Percentiles rank a stretch among this genome's conserved stretches.
Conservation (phyloP, 805 yeast species). For the Saccharomycopsis capsularis region DNA sequence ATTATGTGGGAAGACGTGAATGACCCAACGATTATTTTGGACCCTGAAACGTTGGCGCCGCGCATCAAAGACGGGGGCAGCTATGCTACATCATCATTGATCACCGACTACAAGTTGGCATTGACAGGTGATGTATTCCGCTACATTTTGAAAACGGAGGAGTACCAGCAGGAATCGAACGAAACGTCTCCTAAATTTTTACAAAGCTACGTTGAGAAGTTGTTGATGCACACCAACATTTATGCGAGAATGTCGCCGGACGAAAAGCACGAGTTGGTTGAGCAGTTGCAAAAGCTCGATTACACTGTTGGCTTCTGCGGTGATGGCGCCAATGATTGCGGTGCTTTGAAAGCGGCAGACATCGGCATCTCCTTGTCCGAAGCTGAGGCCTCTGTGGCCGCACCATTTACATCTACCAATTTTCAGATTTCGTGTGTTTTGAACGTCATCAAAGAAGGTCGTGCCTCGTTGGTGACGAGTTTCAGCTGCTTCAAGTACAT, state of each 20-base stretch:
- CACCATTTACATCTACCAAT: constrained; percentile 87
- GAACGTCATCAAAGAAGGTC: constrained; percentile 87
- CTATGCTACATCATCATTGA: too few species aligned
- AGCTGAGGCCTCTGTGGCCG: constrained; percentile 98
- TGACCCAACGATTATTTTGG: constrained; percentile 48
- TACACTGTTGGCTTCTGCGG: constrained; percentile 97
- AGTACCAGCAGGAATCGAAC: constrained; percentile 32
- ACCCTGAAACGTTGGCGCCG: constrained; percentile 56
- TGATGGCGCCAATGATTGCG: constrained; percentile 99
- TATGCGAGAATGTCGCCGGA: constrained; percentile 99
- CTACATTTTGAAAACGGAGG: constrained; percentile 50
- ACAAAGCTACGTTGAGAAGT: constrained; percentile 40
- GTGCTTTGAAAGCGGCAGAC: constrained; percentile 96
- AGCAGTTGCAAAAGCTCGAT: constrained; percentile 73
- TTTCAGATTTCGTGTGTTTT: constrained; percentile 92
- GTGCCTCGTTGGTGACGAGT: constrained; percentile 91
- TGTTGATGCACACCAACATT: constrained; percentile 66
- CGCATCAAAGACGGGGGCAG: constrained; percentile 23
- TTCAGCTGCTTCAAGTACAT: constrained; percentile 96
- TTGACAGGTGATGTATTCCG: constrained; percentile 91
- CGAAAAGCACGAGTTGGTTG: constrained; percentile 93
- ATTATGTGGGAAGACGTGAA: constrained; percentile 66
- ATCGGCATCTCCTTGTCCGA: constrained; percentile 94
- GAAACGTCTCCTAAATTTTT: constrained; percentile 20
- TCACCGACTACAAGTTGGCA: constrained; percentile 58